These are phyloP conservation scores for Zygoascus sp. DNA, from an alignment of 1,139 yeast species.

Conservation along the genomic window DNA sequence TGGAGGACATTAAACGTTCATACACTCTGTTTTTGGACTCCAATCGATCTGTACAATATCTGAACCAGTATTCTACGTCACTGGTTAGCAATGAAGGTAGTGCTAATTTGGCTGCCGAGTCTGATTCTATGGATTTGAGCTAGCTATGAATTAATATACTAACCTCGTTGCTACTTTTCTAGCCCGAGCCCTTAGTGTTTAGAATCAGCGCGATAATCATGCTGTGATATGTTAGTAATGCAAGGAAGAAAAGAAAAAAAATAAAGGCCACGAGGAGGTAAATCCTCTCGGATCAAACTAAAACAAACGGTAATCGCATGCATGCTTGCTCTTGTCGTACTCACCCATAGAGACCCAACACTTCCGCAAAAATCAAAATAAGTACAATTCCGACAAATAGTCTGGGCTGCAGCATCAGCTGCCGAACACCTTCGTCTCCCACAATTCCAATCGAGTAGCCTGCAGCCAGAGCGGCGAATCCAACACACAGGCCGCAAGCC, in stretches of 20 bases:
- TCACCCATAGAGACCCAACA: slow-evolving; percentile 84
- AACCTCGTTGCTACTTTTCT: slow-evolving; percentile 26
- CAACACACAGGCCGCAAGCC: slow-evolving; percentile 93
- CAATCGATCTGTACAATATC: slow-evolving; percentile 63
- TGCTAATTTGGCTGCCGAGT: slow-evolving; percentile 21
- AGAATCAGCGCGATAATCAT: slow-evolving; percentile 79
- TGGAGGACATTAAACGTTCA: slow-evolving; percentile 81
- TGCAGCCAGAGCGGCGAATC: slow-evolving; percentile 93
- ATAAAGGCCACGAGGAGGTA: too few relatives aligned
- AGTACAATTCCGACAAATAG: slow-evolving; percentile 72
- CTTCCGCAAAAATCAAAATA: slow-evolving; percentile 96
- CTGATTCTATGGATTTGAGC: slow-evolving; percentile 7
- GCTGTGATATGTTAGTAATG: slow-evolving; percentile 45
- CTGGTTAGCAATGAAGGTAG: slow-evolving; percentile 28
- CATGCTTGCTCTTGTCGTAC: slow-evolving; percentile 81
- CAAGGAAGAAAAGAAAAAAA: not conserved
- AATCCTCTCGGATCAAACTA: too few relatives aligned
- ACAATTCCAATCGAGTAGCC: slow-evolving; percentile 99
- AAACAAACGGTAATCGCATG: too few relatives aligned
- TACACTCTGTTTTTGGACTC: slow-evolving; percentile 85
- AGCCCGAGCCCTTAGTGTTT: slow-evolving; percentile 80
- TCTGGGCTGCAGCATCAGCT: slow-evolving; percentile 94
- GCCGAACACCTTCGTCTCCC: slow-evolving; percentile 98
- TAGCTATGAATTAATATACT: not conserved
- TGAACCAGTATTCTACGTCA: slow-evolving; percentile 27